Evolutionary conservation across 2,329 filamentous ascomycete genomes (phyloP).

Genomic region (Rhinocladiella mackenziei): DNA sequence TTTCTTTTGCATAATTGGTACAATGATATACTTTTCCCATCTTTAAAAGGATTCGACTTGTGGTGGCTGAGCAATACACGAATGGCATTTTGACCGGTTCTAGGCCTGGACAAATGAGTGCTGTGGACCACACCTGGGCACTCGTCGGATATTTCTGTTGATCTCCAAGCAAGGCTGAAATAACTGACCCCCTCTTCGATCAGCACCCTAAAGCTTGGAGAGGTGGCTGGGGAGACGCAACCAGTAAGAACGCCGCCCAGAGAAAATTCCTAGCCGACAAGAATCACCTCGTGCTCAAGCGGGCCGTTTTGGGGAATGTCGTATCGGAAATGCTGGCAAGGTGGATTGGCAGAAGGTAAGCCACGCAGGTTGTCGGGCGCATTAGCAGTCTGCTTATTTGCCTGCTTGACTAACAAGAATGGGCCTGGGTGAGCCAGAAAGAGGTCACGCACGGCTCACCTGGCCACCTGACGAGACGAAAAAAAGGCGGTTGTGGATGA

Average conservation of each 20-base stretch:
- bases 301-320: constrained; percentile 6
- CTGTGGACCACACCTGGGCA: too few species aligned
- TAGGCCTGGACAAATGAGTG: constrained; percentile 78
- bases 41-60: constrained; percentile 71
- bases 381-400: constrained; percentile 9
- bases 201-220: background rate
- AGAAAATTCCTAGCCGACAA: constrained; percentile 8
- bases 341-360: constrained; percentile 12
- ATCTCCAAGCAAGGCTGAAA: constrained; percentile 12
- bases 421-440: background rate
- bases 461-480: constrained; percentile 18
- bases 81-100: constrained; percentile 74
- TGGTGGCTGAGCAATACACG: constrained; percentile 84
- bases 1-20: constrained; percentile 73
- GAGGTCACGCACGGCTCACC: constrained; percentile 7
- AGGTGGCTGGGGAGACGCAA: constrained; percentile 3
- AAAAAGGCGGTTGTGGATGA: constrained; percentile 8
- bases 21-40: constrained; percentile 76
- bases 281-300: constrained; percentile 12
- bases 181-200: background rate
- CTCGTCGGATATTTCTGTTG: too few species aligned
- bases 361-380: constrained; percentile 14
- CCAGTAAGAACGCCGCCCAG: constrained; percentile 9
- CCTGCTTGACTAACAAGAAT: constrained; percentile 1
- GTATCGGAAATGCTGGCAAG: constrained; percentile 13